Evolutionary conservation across 169 alveolate genomes (phyloP).

Genomic region (Cystoisospora suis): DNA sequence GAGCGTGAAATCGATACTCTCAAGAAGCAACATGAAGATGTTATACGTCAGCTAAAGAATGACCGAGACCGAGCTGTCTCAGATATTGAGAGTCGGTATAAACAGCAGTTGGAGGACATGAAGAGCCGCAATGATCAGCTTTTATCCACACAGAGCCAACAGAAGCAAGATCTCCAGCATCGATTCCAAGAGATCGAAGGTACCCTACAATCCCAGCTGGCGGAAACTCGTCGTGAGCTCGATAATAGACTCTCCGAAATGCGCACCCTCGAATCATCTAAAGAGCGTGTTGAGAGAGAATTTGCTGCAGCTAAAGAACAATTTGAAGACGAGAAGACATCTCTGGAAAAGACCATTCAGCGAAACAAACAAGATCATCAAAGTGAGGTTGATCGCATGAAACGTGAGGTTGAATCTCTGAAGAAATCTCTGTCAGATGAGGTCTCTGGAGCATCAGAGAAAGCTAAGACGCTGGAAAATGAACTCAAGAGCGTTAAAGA

Average conservation of each 20-base stretch:
- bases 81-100: not conserved
- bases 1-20: not conserved
- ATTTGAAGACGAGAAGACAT: slow-evolving; percentile 16
- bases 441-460: slow-evolving; percentile 6
- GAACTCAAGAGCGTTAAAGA: slow-evolving; percentile 27
- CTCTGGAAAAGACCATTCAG: slow-evolving; percentile 24
- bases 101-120: slow-evolving; percentile 42
- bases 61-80: not conserved
- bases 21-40: not conserved
- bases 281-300: slow-evolving; percentile 1
- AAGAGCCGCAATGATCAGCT: slow-evolving; percentile 1
- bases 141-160: not conserved
- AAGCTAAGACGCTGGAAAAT: slow-evolving; percentile 12
- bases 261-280: not conserved
- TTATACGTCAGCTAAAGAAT: not conserved
- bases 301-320: not conserved
- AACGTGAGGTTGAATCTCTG: slow-evolving; percentile 15
- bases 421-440: not conserved
- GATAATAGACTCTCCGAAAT: not conserved
- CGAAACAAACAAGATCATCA: not conserved
- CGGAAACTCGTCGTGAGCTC: not conserved
- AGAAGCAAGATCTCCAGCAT: slow-evolving; percentile 55
- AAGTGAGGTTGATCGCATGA: slow-evolving; percentile 28
- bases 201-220: not conserved
- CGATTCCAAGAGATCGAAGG: not conserved